Evolutionary conservation across 139 green algal genomes (phyloP).

Genomic region (Coelastrella sp.): DNA sequence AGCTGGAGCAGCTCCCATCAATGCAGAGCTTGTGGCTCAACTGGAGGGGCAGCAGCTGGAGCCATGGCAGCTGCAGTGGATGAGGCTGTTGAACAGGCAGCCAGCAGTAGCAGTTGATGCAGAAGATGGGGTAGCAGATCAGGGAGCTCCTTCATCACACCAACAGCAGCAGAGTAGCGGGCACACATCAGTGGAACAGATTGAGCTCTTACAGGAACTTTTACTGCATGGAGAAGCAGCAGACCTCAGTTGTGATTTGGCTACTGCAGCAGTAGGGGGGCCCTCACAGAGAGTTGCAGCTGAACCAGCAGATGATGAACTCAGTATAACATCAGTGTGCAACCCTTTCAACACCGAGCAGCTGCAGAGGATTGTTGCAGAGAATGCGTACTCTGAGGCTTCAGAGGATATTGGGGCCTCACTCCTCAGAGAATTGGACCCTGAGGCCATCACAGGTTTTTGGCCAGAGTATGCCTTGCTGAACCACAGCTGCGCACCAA

Average conservation of each 20-base stretch:
- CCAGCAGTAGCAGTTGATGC: conserved; percentile 18
- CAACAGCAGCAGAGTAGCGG: background rate
- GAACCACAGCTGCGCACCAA: conserved; percentile 68
- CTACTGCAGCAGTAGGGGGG: conserved; percentile 21
- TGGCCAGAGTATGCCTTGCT: conserved; percentile 50
- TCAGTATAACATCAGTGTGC: background rate
- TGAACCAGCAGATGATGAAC: background rate
- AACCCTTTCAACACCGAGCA: conserved; percentile 5
- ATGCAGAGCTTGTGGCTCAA: conserved; percentile 22
- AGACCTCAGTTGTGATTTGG: background rate
- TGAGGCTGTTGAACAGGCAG: conserved; percentile 2
- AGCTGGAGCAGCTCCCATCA: background rate
- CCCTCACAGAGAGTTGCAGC: background rate
- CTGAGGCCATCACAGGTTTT: conserved; percentile 24
- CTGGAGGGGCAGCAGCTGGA: background rate
- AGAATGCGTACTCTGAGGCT: conserved; percentile 25
- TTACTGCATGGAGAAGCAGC: background rate
- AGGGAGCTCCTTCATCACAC: background rate
- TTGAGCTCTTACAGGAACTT: conserved; percentile 9
- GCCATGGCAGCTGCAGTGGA: conserved; percentile 21
- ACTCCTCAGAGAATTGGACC: conserved; percentile 12
- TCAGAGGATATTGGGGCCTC: conserved; percentile 27
- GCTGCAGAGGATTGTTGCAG: conserved; percentile 12
- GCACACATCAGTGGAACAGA: background rate
- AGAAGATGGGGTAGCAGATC: background rate